phyloP scores from a whole-genome alignment of 345 rosid genomes.

The Pistacia atlantica region DNA sequence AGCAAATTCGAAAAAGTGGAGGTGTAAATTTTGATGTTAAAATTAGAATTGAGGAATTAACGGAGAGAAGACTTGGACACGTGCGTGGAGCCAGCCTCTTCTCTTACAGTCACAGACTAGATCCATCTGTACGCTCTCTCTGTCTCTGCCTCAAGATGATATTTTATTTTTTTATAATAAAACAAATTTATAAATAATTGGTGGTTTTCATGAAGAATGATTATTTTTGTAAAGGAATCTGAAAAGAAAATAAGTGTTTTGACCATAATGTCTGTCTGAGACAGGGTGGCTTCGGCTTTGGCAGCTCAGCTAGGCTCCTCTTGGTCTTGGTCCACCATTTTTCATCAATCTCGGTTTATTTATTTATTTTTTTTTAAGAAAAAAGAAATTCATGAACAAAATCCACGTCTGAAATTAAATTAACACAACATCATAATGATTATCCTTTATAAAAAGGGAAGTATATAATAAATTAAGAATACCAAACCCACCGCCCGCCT shows the following conservation, averaged over 20 bases:
- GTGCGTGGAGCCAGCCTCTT: constrained; percentile 26
- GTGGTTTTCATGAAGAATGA: background rate
- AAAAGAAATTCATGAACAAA: background rate
- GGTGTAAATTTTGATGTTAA: constrained; percentile 24
- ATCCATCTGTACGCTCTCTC: constrained; percentile 22
- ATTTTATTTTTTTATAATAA: background rate
- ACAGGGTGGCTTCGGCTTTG: constrained; percentile 7
- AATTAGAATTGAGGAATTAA: constrained; percentile 11
- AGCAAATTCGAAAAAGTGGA: constrained; percentile 8
- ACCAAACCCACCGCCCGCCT: background rate
- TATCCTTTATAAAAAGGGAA: background rate
- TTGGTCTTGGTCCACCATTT: background rate
- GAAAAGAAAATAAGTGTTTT: background rate
- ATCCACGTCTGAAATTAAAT: constrained; percentile 7
- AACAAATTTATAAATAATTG: background rate
- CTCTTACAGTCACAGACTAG: constrained; percentile 15
- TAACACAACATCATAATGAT: too few relatives aligned
- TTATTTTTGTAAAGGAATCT: background rate
- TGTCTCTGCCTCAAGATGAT: constrained; percentile 16
- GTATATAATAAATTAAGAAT: background rate
- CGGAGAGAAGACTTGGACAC: constrained; percentile 24
- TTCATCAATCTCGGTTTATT: background rate
- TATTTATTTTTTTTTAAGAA: background rate
- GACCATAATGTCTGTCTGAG: constrained; percentile 14
- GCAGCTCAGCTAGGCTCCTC: constrained; percentile 10